Evolutionary conservation across 2,329 filamentous ascomycete species (phyloP).

Genomic region (Scedosporium apiospermum): DNA sequence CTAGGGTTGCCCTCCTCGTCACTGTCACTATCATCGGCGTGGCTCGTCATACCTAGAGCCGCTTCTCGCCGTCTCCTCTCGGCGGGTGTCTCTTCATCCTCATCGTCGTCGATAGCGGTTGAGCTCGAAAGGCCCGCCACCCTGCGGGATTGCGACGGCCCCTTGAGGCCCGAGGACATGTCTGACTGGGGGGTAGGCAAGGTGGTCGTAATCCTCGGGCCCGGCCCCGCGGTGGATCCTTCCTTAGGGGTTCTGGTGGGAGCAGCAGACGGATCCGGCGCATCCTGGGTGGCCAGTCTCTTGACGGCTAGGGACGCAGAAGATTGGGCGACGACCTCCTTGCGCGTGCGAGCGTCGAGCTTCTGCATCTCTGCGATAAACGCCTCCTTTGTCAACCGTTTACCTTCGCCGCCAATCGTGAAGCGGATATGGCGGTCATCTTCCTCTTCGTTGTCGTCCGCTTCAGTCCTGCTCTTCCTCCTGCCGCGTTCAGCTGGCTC

Average conservation of each 20-base stretch:
- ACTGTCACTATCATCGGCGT: conserved; percentile 22
- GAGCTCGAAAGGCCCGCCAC: neutral
- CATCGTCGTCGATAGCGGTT: conserved; percentile 8
- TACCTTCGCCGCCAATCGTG: conserved; percentile 63
- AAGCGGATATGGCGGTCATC: conserved; percentile 69
- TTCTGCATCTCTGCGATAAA: conserved; percentile 67
- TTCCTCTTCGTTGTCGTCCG: conserved; percentile 35
- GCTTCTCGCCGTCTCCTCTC: conserved; percentile 66
- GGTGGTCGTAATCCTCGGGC: neutral
- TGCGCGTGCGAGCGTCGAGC: conserved; percentile 56
- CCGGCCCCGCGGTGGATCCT: neutral
- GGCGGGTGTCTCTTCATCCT: conserved; percentile 56
- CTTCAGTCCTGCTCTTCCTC: conserved; percentile 16
- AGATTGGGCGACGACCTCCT: conserved; percentile 43
- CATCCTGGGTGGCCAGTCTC: conserved; percentile 34
- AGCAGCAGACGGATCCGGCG: conserved; percentile 7
- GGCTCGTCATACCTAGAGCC: conserved; percentile 53
- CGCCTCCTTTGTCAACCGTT: conserved; percentile 70
- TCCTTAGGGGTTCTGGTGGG: neutral
- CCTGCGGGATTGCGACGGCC: conserved; percentile 7
- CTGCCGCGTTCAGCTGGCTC: conserved; percentile 15
- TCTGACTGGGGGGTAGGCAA: conserved; percentile 13
- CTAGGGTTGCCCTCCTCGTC: conserved; percentile 47
- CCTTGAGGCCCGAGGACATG: conserved; percentile 14
- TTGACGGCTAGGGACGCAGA: conserved; percentile 38